phyloP scores from a whole-genome alignment of 352 stramenopile genomes.

The Pythium volutum region DNA sequence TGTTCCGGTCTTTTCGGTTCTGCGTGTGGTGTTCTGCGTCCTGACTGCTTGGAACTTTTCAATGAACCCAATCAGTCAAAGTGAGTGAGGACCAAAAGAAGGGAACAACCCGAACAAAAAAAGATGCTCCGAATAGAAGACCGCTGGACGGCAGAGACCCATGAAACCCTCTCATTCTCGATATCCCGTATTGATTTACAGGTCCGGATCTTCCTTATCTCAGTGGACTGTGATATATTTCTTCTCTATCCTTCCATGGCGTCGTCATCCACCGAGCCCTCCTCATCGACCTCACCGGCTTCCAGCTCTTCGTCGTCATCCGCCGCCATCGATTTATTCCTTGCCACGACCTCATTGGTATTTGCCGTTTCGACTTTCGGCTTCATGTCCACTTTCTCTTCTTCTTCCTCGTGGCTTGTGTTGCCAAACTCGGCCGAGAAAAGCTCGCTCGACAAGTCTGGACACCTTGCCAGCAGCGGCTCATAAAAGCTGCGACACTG shows the following conservation, averaged over 20 bases:
- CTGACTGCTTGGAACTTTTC: neutral
- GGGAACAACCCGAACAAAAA: neutral
- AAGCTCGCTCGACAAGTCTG: slow-evolving; percentile 18
- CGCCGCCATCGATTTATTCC: neutral
- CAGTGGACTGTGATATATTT: slow-evolving; percentile 1
- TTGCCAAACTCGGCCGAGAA: slow-evolving; percentile 22
- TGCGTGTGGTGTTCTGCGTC: neutral
- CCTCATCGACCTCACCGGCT: slow-evolving; percentile 28
- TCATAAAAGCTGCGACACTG: slow-evolving; percentile 59
- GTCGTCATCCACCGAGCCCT: slow-evolving; percentile 5
- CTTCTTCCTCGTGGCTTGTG: neutral
- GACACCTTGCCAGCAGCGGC: slow-evolving; percentile 47
- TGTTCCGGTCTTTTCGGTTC: neutral
- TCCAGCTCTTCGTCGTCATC: slow-evolving; percentile 20
- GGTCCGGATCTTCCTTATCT: neutral
- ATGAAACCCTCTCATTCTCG: too few species aligned
- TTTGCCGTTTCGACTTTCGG: neutral
- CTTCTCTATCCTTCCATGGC: neutral
- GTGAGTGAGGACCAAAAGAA: neutral
- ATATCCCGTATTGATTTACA: slow-evolving; percentile 1
- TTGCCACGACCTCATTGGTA: neutral
- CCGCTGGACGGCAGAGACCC: neutral
- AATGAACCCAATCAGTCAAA: slow-evolving; percentile 2
- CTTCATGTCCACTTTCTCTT: slow-evolving; percentile 17
- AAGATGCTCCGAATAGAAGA: neutral